Evolutionary conservation across 177 flowering plant species (phyloP).

Genomic region (Vitis hybrid): DNA sequence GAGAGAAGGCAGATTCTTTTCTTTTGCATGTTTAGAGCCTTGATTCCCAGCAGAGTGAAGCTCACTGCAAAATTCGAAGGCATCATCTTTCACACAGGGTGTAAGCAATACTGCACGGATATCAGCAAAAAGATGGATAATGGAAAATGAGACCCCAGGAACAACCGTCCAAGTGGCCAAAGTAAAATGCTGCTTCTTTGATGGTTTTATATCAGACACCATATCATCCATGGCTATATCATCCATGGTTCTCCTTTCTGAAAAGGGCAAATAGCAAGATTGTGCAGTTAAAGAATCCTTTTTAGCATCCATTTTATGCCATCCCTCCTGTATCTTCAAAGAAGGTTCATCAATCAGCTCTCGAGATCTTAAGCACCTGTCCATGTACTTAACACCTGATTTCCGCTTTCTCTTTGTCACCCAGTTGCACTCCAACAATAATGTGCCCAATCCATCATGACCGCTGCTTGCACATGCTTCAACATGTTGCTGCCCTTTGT

Average conservation of each 20-base stretch:
- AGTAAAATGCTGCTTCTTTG: slow-evolving; percentile 57
- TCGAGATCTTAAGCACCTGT: slow-evolving; percentile 28
- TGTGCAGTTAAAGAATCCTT: slow-evolving; percentile 28
- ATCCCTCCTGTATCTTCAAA: slow-evolving; percentile 36
- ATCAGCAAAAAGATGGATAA: slow-evolving; percentile 94
- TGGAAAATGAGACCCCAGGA: slow-evolving; percentile 85
- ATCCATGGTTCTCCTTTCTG: slow-evolving; percentile 42
- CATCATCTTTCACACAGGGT: slow-evolving; percentile 39
- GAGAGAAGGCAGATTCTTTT: slow-evolving; percentile 58
- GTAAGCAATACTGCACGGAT: slow-evolving; percentile 83
- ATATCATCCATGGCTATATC: background rate
- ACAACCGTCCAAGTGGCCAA: slow-evolving; percentile 86
- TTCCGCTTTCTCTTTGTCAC: slow-evolving; percentile 66
- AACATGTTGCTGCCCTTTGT: slow-evolving; percentile 36
- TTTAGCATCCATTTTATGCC: slow-evolving; percentile 54
- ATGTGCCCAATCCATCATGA: slow-evolving; percentile 36
- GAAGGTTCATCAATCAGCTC: slow-evolving; percentile 37
- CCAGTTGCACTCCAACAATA: slow-evolving; percentile 44
- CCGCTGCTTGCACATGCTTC: slow-evolving; percentile 21
- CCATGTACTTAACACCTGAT: slow-evolving; percentile 30
- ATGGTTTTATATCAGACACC: slow-evolving; percentile 60
- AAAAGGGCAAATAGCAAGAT: slow-evolving; percentile 30
- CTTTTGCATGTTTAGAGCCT: slow-evolving; percentile 28
- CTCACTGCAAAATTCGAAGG: slow-evolving; percentile 21
- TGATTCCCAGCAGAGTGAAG: slow-evolving; percentile 26